Evolutionary conservation across 192 early-diverging fungal genomes (phyloP).

Genomic region (Kappamyces sp.): DNA sequence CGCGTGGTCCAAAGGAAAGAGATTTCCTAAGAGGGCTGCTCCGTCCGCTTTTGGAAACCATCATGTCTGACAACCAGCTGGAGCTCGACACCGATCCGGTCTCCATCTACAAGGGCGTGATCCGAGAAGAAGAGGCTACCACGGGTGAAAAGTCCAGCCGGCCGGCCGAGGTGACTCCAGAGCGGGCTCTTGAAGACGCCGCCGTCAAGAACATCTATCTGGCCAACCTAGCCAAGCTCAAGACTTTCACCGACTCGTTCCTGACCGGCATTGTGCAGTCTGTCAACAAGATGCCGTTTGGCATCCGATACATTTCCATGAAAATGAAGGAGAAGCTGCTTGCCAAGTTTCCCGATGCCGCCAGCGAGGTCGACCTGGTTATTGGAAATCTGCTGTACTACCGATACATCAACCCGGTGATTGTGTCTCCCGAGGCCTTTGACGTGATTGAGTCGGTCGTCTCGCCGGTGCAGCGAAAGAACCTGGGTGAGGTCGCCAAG

Average conservation of each 20-base stretch:
- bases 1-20: constrained; percentile 91
- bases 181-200: constrained; percentile 76
- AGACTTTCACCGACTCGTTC: constrained; percentile 77
- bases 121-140: constrained; percentile 82
- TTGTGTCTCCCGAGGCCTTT: constrained; percentile 93
- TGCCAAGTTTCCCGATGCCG: constrained; percentile 67
- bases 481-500: constrained; percentile 92
- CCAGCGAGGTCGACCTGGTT: constrained; percentile 72
- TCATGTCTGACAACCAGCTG: constrained; percentile 69
- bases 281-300: constrained; percentile 85
- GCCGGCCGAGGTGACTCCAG: constrained; percentile 68
- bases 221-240: constrained; percentile 49
- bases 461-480: constrained; percentile 87
- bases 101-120: constrained; percentile 76
- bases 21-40: constrained; percentile 83
- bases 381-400: constrained; percentile 97
- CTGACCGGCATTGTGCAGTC: constrained; percentile 74
- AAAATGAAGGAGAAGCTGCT: constrained; percentile 74
- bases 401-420: constrained; percentile 96
- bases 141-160: constrained; percentile 77
- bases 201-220: constrained; percentile 48
- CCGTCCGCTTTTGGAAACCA: constrained; percentile 71
- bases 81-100: constrained; percentile 87
- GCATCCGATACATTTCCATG: constrained; percentile 92
- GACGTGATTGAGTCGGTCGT: constrained; percentile 87